phyloP scores from a whole-genome alignment of 768 basidiomycete genomes.

The Exsudoporus frostii region DNA sequence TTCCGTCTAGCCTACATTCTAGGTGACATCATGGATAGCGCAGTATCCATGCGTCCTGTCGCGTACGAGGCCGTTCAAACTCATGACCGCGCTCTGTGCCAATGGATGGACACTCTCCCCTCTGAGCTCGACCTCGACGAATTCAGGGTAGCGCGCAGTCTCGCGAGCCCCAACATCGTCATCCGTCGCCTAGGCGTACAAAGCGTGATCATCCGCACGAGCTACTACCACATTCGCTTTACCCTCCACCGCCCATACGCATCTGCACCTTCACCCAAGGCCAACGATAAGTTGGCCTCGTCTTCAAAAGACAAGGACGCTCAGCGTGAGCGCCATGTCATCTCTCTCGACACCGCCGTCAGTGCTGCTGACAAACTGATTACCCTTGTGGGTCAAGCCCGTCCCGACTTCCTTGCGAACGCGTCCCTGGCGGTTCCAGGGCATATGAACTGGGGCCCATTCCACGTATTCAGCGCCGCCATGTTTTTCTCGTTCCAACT shows the following conservation, averaged over 20 bases:
- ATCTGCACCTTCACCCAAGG: conserved; percentile 24
- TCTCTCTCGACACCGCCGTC: conserved; percentile 72
- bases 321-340: conserved; percentile 42
- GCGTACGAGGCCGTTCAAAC: conserved; percentile 69
- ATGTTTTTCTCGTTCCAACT: conserved; percentile 93
- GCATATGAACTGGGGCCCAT: conserved; percentile 81
- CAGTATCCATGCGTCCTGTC: conserved; percentile 76
- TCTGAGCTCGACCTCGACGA: conserved; percentile 74
- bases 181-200: conserved; percentile 72
- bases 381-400: conserved; percentile 70
- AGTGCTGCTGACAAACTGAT: conserved; percentile 76
- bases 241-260: conserved; percentile 81
- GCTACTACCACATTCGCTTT: conserved; percentile 81
- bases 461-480: conserved; percentile 81
- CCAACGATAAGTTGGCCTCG: conserved; percentile 26
- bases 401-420: conserved; percentile 72
- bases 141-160: conserved; percentile 65
- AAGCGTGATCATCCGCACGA: conserved; percentile 74
- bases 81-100: conserved; percentile 65
- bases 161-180: conserved; percentile 59
- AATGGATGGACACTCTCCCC: conserved; percentile 79
- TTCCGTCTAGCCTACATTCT: conserved; percentile 76
- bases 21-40: conserved; percentile 83
- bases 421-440: conserved; percentile 70
- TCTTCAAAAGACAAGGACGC: conserved; percentile 29